phyloP scores from a whole-genome alignment of 768 basidiomycete species.

The Leccinum pellstonianum region DNA sequence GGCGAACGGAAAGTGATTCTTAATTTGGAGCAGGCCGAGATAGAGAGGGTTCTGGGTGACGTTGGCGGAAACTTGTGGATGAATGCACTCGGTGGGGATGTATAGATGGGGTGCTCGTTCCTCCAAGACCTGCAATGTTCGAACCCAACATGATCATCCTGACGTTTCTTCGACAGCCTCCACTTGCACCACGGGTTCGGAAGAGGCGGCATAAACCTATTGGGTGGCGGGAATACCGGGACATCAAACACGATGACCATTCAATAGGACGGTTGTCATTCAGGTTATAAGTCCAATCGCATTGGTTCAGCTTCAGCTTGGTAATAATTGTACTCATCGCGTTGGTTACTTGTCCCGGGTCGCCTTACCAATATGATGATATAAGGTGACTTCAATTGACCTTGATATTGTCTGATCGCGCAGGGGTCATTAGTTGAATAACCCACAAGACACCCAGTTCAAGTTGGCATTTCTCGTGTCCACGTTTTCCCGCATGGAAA shows the following conservation, averaged over 20 bases:
- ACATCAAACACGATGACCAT: not conserved
- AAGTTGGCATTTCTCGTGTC: not conserved
- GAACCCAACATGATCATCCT: not conserved
- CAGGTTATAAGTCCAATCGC: not conserved
- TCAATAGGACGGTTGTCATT: not conserved
- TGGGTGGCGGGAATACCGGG: not conserved
- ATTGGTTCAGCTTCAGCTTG: not conserved
- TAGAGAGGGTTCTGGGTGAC: conserved; percentile 82
- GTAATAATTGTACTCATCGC: not conserved
- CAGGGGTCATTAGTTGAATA: not conserved
- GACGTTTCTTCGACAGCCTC: not conserved
- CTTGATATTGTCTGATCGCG: not conserved
- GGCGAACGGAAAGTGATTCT: conserved; percentile 72
- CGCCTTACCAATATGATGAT: not conserved
- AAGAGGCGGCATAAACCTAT: not conserved
- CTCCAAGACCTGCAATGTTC: conserved; percentile 1
- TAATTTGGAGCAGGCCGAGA: conserved; percentile 82
- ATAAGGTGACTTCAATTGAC: too few relatives aligned
- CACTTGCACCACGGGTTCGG: too few relatives aligned
- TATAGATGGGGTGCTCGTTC: conserved; percentile 3
- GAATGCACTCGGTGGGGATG: conserved; percentile 37
- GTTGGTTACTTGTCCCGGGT: not conserved
- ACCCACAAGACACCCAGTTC: not conserved
- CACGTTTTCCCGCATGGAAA: not conserved
- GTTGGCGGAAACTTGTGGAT: conserved; percentile 72